A percentile compares a stretch with the other conserved stretches of the same genome.
Conservation (phyloP, 2,329 filamentous ascomycete species). For the Aspergillus jensenii region DNA sequence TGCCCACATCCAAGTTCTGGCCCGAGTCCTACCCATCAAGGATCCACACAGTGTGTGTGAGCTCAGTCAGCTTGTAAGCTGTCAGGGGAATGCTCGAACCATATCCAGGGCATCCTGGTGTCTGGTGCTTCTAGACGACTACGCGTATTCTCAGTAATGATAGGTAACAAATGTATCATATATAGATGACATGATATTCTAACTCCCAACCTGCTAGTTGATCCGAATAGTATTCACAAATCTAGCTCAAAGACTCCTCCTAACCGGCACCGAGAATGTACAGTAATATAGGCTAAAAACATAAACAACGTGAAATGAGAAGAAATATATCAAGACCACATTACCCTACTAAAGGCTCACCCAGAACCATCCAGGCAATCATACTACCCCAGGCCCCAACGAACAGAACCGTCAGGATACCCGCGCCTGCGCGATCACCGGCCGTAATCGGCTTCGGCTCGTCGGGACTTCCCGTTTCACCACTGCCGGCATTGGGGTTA, state of each 20-base stretch:
- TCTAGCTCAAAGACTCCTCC: background rate
- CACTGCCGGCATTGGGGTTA: slow-evolving; percentile 36
- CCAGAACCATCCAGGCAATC: slow-evolving; percentile 33
- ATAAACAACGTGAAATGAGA: background rate
- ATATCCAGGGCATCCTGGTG: too few species aligned
- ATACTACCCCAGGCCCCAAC: slow-evolving; percentile 28
- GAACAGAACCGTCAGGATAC: slow-evolving; percentile 37
- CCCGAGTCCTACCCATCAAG: too few species aligned
- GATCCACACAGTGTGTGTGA: too few species aligned
- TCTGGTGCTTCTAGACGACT: too few species aligned
- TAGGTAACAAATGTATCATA: too few species aligned
- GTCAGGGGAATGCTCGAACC: too few species aligned
- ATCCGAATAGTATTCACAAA: background rate
- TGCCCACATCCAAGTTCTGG: too few species aligned
- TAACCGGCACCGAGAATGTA: background rate
- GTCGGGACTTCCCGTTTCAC: background rate
- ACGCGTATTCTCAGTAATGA: too few species aligned
- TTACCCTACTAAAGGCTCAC: background rate
- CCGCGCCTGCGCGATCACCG: slow-evolving; percentile 41
- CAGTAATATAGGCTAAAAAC: background rate
- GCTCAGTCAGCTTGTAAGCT: too few species aligned
- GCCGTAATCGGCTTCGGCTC: slow-evolving; percentile 22
- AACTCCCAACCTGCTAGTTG: background rate
- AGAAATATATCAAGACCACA: background rate
- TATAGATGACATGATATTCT: too few species aligned